Conservation (phyloP, 257 asterid species). For the Lavandula angustifolia region DNA sequence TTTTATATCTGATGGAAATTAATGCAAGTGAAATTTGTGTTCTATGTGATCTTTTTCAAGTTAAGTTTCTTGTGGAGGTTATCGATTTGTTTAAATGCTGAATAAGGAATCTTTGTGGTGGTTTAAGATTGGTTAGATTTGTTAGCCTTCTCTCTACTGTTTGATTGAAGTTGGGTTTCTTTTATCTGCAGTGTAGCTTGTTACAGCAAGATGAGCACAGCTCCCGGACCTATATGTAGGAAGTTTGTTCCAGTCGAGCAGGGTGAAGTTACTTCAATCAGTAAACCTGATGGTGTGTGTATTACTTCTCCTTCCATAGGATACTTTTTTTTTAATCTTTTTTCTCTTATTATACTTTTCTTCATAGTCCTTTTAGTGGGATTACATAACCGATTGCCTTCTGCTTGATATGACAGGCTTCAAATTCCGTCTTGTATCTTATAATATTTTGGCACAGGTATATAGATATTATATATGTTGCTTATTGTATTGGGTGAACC, state of each 20-base stretch:
- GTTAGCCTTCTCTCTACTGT: neutral
- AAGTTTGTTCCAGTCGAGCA: slow-evolving; percentile 79
- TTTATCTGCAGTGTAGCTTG: slow-evolving; percentile 48
- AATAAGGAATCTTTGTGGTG: neutral
- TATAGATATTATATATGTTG: slow-evolving; percentile 8
- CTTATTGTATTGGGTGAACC: slow-evolving; percentile 8
- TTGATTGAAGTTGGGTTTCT: slow-evolving; percentile 10
- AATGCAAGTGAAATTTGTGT: neutral
- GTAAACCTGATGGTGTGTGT: slow-evolving; percentile 58
- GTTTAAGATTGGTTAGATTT: neutral
- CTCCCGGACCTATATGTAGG: slow-evolving; percentile 54
- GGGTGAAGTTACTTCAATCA: slow-evolving; percentile 55
- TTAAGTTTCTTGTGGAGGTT: neutral
- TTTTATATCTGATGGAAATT: neutral
- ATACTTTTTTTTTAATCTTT: neutral
- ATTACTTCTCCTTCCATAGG: slow-evolving; percentile 5
- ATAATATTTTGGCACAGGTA: slow-evolving; percentile 95
- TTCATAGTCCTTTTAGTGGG: neutral
- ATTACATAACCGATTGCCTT: slow-evolving; percentile 22
- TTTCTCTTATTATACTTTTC: neutral
- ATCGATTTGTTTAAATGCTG: slow-evolving; percentile 3
- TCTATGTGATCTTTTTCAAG: neutral
- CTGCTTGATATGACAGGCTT: slow-evolving; percentile 50
- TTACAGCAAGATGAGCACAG: slow-evolving; percentile 58
- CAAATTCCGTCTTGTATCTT: slow-evolving; percentile 78